Base-by-base conservation (phyloP, 2,329 filamentous ascomycete genomes). In the Geosmithia flava region DNA sequence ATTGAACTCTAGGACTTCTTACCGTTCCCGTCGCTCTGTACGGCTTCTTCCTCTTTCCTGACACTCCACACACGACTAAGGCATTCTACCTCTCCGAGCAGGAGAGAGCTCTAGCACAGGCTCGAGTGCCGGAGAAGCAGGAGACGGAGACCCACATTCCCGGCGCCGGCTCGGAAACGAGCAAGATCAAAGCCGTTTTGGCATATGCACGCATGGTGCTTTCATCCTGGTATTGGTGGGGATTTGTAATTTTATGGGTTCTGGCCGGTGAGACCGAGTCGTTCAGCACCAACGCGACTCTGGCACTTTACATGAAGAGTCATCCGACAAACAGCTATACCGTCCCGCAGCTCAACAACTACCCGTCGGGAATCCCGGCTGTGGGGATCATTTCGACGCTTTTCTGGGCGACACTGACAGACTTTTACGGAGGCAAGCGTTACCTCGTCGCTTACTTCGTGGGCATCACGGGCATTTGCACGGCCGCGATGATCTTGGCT, bases 251-350 rank as follows among this genome's bases (percentile, higher is more conserved):
- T 4, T 72, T 85, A 0, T 85, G 81, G 81, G 74, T 83, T 53
- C 78, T 87, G 41, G 82, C 81, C 0, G 81, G 82, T 29, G 81
- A 86, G 57, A 81, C 80, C 0, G 83, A 88, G 59, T 83, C 80
- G 0, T 87, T 86, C 60, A 78, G 75, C 47, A 72, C 75, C 19
- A 86, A 87, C 59, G 68, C 76, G 0, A 67, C 86, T 0, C 61
- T 77, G 0, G 62, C 66, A 0, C 62, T 77, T 1, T 77, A 69
- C 56, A 61, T 77, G 58, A 74, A 76, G 54, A 66, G 61, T 49
- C 68, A 73, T 37, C 72, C 71, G 0, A 60, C 56, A 7, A 59
- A 57, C 19, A 56, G 57, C 15, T 77, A 74, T 55, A 62, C 65
- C 0, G 63, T 76, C 0, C 46, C 66, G 1, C 71, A 79, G 52